Conservation (phyloP, 805 yeast genomes). For the Sungouiella blattae region DNA sequence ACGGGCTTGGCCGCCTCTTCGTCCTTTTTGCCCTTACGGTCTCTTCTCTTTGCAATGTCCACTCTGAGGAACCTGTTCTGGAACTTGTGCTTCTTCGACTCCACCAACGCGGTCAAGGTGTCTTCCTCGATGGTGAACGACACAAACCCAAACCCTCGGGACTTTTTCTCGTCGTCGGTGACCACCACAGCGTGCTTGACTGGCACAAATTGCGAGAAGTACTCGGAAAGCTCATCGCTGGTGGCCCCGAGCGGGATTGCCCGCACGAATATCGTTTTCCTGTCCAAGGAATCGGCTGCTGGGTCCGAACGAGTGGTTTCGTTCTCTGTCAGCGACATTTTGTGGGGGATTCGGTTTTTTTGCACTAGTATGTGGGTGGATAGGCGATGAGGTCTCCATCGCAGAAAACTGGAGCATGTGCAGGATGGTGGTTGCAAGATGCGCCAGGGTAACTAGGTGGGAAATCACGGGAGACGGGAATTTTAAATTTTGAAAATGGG, state of each 20-base stretch:
- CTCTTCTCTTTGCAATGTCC: slow-evolving; percentile 91
- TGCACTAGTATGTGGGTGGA: not conserved
- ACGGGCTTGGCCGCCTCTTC: slow-evolving; percentile 17
- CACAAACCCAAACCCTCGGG: slow-evolving; percentile 95
- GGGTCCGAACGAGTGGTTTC: too few relatives aligned
- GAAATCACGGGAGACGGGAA: too few relatives aligned
- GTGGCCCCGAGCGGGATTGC: slow-evolving; percentile 79
- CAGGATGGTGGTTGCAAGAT: too few relatives aligned
- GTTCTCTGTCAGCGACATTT: slow-evolving; percentile 4
- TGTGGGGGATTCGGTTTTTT: not conserved
- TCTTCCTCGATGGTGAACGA: slow-evolving; percentile 85
- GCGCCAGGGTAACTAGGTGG: too few relatives aligned
- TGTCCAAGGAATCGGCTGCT: slow-evolving; percentile 40
- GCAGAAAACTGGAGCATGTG: too few relatives aligned
- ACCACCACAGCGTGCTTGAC: slow-evolving; percentile 94
- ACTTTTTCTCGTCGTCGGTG: slow-evolving; percentile 66
- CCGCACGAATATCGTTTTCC: slow-evolving; percentile 78
- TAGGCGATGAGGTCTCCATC: not conserved
- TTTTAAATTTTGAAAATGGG: too few relatives aligned
- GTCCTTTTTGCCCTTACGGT: slow-evolving; percentile 47
- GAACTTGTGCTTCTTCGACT: slow-evolving; percentile 63
- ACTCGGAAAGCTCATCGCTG: slow-evolving; percentile 75
- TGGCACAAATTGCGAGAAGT: slow-evolving; percentile 89
- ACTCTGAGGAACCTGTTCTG: slow-evolving; percentile 65
- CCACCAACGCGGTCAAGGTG: slow-evolving; percentile 67